Conservation (phyloP, 352 stramenopile genomes). For the Phytophthora nicotianae region DNA sequence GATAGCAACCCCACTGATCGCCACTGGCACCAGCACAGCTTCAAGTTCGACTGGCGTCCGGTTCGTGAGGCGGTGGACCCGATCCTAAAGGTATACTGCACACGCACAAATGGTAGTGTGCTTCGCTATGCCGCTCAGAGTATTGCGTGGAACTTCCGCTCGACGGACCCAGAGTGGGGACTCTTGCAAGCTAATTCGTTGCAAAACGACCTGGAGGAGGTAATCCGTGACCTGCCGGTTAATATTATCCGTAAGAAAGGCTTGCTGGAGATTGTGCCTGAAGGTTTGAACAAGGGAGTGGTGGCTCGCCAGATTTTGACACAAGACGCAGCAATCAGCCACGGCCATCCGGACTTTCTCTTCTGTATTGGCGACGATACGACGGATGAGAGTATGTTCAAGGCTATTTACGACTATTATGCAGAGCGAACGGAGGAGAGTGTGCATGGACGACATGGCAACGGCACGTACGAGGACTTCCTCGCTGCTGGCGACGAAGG, state of each 20-base stretch:
- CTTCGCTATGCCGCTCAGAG: constrained; percentile 93
- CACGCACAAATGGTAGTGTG: constrained; percentile 95
- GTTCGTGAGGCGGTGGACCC: constrained; percentile 92
- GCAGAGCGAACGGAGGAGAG: constrained; percentile 85
- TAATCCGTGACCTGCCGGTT: constrained; percentile 73
- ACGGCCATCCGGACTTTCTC: constrained; percentile 93
- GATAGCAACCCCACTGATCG: constrained; percentile 37
- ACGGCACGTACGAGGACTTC: constrained; percentile 25
- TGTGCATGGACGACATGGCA: constrained; percentile 54
- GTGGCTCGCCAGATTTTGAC: constrained; percentile 95
- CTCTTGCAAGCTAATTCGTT: constrained; percentile 95
- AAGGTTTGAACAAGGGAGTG: constrained; percentile 96
- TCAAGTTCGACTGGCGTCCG: constrained; percentile 92
- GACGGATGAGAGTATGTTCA: constrained; percentile 99
- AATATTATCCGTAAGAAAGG: constrained; percentile 90
- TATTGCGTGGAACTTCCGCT: constrained; percentile 98
- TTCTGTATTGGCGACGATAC: constrained; percentile 97
- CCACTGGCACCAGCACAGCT: constrained; percentile 78
- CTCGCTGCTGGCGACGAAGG: constrained; percentile 45
- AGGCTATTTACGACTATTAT: constrained; percentile 92
- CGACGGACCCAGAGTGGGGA: constrained; percentile 97
- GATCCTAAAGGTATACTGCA: constrained; percentile 95
- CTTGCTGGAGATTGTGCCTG: constrained; percentile 95
- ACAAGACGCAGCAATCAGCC: constrained; percentile 77
- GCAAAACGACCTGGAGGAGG: constrained; percentile 82